A percentile compares a stretch with the other conserved stretches of the same genome.
phyloP scores from a whole-genome alignment of 495 filamentous ascomycete species.

The Penicillium arizonense region DNA sequence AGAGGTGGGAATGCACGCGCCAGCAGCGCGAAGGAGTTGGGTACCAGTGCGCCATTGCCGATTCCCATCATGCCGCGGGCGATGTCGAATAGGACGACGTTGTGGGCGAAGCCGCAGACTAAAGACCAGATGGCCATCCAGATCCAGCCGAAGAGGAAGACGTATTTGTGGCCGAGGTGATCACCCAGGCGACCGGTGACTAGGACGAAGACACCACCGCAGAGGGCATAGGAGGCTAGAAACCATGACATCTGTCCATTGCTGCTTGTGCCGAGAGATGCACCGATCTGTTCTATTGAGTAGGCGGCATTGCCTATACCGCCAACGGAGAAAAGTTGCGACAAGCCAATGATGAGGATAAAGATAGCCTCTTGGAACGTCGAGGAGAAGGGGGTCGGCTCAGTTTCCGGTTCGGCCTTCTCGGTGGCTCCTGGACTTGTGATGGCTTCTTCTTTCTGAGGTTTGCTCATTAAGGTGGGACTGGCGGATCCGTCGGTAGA shows the following conservation, averaged over 20 bases:
- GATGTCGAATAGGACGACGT: conserved; percentile 51
- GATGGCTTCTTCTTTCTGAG: background rate
- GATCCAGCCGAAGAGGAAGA: conserved; percentile 51
- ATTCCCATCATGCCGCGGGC: conserved; percentile 56
- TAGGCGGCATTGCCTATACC: conserved; percentile 20
- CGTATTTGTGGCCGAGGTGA: conserved; percentile 50
- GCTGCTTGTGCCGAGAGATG: conserved; percentile 15
- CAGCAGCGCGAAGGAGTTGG: conserved; percentile 58
- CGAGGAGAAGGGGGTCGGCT: conserved; percentile 5
- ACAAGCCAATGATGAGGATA: conserved; percentile 24
- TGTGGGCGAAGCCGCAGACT: conserved; percentile 34
- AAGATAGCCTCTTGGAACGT: conserved; percentile 19
- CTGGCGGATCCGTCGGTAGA: conserved; percentile 1
- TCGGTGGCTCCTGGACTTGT: background rate
- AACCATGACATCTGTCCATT: conserved; percentile 44
- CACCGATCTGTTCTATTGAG: conserved; percentile 23
- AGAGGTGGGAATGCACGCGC: conserved; percentile 51
- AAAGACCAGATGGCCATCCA: conserved; percentile 56
- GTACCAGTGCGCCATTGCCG: conserved; percentile 54
- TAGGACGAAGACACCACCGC: conserved; percentile 58
- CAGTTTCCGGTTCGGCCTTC: background rate
- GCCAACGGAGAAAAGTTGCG: conserved; percentile 26
- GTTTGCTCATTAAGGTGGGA: background rate
- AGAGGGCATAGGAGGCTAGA: conserved; percentile 52
- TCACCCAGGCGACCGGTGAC: conserved; percentile 56